Conservation (phyloP, 73 alveolate genomes). For the Uronychia setigera region DNA sequence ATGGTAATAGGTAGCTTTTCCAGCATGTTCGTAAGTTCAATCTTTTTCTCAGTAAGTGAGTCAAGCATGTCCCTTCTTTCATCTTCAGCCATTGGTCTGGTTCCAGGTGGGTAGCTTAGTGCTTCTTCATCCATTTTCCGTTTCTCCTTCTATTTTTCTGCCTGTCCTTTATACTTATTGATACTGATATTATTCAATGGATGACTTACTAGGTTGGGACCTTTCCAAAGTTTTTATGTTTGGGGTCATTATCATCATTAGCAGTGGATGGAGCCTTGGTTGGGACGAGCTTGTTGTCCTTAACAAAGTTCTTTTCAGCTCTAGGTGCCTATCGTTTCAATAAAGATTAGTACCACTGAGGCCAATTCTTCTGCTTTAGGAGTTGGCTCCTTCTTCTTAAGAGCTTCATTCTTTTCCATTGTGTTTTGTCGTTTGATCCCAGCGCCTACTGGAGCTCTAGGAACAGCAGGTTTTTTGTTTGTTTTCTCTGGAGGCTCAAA, state of each 20-base stretch:
- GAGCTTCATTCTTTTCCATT: not conserved
- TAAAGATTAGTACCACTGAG: not conserved
- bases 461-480: not conserved
- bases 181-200: constrained; percentile 12
- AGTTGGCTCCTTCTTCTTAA: not conserved
- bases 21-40: constrained; percentile 59
- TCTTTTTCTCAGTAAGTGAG: constrained; percentile 53
- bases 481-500: not conserved
- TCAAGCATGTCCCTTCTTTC: constrained; percentile 79
- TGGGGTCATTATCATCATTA: not conserved
- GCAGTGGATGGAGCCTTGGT: not conserved
- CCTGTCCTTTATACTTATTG: constrained; percentile 71
- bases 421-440: not conserved
- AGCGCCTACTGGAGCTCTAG: not conserved
- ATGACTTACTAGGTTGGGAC: constrained; percentile 67
- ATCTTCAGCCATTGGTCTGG: constrained; percentile 71
- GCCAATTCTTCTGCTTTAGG: not conserved
- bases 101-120: constrained; percentile 76
- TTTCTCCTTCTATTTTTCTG: constrained; percentile 59
- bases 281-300: not conserved
- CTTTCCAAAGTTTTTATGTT: constrained; percentile 82
- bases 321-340: not conserved
- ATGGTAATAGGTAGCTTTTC: constrained; percentile 80
- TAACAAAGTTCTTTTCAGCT: not conserved
- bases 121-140: constrained; percentile 66